Evolutionary conservation across 352 stramenopile genomes (phyloP).

Genomic region (Saprolegnia parasitica): DNA sequence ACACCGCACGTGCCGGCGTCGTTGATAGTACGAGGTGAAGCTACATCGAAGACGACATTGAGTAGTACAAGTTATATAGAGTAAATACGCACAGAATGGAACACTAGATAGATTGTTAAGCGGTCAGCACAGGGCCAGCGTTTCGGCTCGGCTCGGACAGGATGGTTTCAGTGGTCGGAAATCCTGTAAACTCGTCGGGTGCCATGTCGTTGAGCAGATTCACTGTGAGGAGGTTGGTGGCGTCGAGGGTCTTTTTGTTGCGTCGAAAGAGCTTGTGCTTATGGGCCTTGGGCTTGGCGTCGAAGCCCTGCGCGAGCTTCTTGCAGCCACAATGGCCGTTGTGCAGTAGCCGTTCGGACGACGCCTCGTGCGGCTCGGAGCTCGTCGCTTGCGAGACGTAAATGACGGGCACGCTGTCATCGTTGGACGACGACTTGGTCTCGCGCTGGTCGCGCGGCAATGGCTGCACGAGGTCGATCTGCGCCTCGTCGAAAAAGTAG

Average conservation of each 20-base stretch:
- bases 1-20: too few relatives aligned
- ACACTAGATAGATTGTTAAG: background rate
- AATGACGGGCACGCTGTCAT: slow-evolving; percentile 3
- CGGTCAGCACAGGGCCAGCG: background rate
- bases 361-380: slow-evolving; percentile 5
- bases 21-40: too few relatives aligned
- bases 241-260: slow-evolving; percentile 1
- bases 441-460: background rate
- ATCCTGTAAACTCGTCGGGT: slow-evolving; percentile 19
- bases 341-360: background rate
- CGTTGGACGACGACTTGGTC: background rate
- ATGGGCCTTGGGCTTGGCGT: slow-evolving; percentile 6
- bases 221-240: slow-evolving; percentile 10
- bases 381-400: background rate
- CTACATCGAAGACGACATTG: too few relatives aligned
- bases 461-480: slow-evolving; percentile 22
- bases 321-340: slow-evolving; percentile 1
- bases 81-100: background rate
- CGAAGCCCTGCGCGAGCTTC: slow-evolving; percentile 18
- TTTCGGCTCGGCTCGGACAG: background rate
- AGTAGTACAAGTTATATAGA: too few relatives aligned
- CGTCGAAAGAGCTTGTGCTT: slow-evolving; percentile 17
- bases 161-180: background rate
- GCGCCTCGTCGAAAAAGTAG: slow-evolving; percentile 26
- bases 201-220: slow-evolving; percentile 22